Base-by-base conservation (phyloP, 1,284 basidiomycete species). In the Leccinum pseudoinsigne region DNA sequence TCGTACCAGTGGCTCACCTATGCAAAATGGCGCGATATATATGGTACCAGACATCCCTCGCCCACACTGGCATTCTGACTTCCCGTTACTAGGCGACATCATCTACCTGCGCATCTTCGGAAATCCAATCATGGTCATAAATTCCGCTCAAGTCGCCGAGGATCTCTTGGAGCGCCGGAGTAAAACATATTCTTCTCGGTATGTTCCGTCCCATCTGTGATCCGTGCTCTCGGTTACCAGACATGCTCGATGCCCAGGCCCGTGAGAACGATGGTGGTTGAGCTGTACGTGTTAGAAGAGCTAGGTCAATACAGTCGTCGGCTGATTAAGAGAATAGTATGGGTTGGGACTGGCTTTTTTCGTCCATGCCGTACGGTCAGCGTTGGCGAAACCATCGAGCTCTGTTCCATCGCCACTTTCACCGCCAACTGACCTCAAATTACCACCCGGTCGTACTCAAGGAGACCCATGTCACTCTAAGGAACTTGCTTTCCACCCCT, bases 331-430 rank as follows among this genome's bases (percentile, higher is more conserved):
- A 16, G 51, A 26, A 34, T 59, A 84, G 83, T 50, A 82, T 84
- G 68, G 81, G 82, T 7, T 82, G 79, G 77, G 74, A 80, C 64
- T 83, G 80, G 80, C 68, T 83, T 1, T 82, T 83, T 68, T 80
- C 81, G 5, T 76, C 78, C 12, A 79, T 79, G 78, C 69, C 71
- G 10, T 83, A 81, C 57, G 78, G 77, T n/a, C 61, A 63, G 10
- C 69, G 68, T 42, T 83, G 81, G 81, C 77, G 74, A 69, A 71
- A 74, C 18, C 81, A 84, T 66, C 75, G 82, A 54, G 72, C 74
- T 2, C 70, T 84, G 23, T 82, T 84, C 60, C 77, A 79, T 57
- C 77, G 79, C 55, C 77, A 84, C 69, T 81, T 83, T 64, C 75
- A 74, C 55, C 67, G 73, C 9, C 75, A 66, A 42, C 66, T 72